These are phyloP conservation scores for Hypomyces perniciosus DNA, from an alignment of 2,329 filamentous ascomycete species.

Conservation along the genomic window DNA sequence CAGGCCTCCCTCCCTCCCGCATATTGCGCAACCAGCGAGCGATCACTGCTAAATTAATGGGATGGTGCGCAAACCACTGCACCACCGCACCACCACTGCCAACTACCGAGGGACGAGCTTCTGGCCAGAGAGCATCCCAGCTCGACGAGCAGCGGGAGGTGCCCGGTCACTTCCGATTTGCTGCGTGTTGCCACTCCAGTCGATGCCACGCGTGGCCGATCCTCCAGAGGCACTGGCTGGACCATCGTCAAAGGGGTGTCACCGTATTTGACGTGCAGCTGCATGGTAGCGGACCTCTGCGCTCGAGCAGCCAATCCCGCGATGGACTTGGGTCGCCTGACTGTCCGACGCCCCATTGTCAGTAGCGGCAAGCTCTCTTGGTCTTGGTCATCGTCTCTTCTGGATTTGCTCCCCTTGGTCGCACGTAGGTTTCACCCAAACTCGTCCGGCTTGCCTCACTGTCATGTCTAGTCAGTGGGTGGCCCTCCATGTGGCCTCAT, in stretches of 20 bases:
- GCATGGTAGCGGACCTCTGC: conserved; percentile 12
- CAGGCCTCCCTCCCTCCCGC: background rate
- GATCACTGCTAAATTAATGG: conserved; percentile 8
- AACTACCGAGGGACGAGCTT: conserved; percentile 10
- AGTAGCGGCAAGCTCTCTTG: conserved; percentile 10
- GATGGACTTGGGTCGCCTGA: conserved; percentile 10
- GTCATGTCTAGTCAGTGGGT: background rate
- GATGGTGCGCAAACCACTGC: conserved; percentile 3
- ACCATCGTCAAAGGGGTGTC: conserved; percentile 12
- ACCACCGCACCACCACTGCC: conserved; percentile 7
- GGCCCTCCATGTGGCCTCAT: conserved; percentile 9
- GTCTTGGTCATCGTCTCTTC: conserved; percentile 1
- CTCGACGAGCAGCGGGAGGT: conserved; percentile 3
- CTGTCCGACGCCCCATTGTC: conserved; percentile 7
- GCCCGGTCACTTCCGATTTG: conserved; percentile 10
- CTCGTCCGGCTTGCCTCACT: background rate
- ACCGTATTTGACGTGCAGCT: conserved; percentile 12
- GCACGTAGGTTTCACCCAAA: background rate
- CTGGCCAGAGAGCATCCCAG: conserved; percentile 5
- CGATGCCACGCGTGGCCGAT: conserved; percentile 10
- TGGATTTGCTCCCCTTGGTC: conserved; percentile 1
- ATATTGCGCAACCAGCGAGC: background rate
- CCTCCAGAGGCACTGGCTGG: conserved; percentile 10
- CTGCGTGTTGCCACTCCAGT: conserved; percentile 7
- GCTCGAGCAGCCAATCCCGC: conserved; percentile 11